These are phyloP conservation scores for Colletotrichum cereale DNA, from an alignment of 2,329 filamentous ascomycete species.

Conservation along the genomic window DNA sequence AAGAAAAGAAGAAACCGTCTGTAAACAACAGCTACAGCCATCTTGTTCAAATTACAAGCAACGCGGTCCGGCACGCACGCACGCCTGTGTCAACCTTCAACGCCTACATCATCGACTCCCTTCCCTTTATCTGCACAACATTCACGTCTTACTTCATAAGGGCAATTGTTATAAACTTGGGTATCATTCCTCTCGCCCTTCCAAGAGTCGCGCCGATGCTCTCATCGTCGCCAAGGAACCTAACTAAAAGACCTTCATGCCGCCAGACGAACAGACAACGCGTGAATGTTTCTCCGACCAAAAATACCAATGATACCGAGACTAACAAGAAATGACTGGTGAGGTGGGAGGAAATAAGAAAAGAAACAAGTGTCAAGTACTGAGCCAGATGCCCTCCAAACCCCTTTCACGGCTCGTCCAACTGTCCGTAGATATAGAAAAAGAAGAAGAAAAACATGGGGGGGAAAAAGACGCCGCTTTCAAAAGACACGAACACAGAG, in stretches of 20 bases:
- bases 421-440: conserved; percentile 1
- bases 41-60: background rate
- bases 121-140: background rate
- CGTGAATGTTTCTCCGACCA: conserved; percentile 9
- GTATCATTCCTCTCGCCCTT: conserved; percentile 40
- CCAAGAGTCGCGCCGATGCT: conserved; percentile 26
- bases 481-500: conserved; percentile 14
- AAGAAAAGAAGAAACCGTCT: no score
- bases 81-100: background rate
- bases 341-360: background rate
- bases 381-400: background rate
- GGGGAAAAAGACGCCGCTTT: conserved; percentile 17
- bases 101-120: no score
- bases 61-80: background rate
- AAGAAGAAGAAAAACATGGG: conserved; percentile 30
- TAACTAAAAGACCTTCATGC: conserved; percentile 20
- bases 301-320: background rate
- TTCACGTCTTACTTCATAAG: background rate
- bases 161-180: conserved; percentile 16
- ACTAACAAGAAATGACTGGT: conserved; percentile 9
- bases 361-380: conserved; percentile 4
- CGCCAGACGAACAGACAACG: background rate
- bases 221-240: conserved; percentile 24
- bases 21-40: no score
- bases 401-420: background rate